A percentile compares a stretch with the other conserved stretches of the same genome.
phyloP scores from a whole-genome alignment of 495 filamentous ascomycete species.

The Lophiotrema nucula region DNA sequence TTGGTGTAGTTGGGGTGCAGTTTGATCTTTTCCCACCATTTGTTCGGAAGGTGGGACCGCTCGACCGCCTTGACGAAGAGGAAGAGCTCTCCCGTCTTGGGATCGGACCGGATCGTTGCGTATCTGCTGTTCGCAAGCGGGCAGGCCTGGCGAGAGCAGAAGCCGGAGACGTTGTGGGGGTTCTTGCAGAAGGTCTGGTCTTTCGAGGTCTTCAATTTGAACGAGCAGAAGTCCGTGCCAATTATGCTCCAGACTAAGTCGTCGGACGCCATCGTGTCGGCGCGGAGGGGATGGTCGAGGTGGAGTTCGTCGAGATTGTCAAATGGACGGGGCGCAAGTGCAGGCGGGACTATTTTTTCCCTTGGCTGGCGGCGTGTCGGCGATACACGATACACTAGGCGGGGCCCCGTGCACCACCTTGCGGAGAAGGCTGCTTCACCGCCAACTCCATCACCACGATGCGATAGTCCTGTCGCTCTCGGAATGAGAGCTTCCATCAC shows the following conservation, averaged over 20 bases:
- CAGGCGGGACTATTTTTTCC: conserved; percentile 1
- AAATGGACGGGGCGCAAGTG: not conserved
- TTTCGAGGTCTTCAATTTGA: conserved; percentile 96
- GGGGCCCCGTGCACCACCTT: not conserved
- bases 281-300: not conserved
- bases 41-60: conserved; percentile 83
- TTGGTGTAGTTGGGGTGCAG: conserved; percentile 86
- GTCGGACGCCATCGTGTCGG: conserved; percentile 44
- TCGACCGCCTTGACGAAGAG: conserved; percentile 87
- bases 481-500: conserved; percentile 31
- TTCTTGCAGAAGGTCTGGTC: conserved; percentile 84
- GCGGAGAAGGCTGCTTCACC: not conserved
- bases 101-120: conserved; percentile 84
- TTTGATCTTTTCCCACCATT: conserved; percentile 93
- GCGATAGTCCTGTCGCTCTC: conserved; percentile 10
- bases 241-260: conserved; percentile 98
- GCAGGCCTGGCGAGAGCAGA: conserved; percentile 93
- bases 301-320: not conserved
- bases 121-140: conserved; percentile 95
- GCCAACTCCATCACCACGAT: not conserved
- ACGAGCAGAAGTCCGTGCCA: conserved; percentile 93
- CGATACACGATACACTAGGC: too few relatives aligned
- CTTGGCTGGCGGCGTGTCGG: conserved; percentile 8
- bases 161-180: conserved; percentile 91
- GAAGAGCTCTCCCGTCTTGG: conserved; percentile 79